Conservation (phyloP, 208 protist genomes). For the Acanthamoeba castellanii region DNA sequence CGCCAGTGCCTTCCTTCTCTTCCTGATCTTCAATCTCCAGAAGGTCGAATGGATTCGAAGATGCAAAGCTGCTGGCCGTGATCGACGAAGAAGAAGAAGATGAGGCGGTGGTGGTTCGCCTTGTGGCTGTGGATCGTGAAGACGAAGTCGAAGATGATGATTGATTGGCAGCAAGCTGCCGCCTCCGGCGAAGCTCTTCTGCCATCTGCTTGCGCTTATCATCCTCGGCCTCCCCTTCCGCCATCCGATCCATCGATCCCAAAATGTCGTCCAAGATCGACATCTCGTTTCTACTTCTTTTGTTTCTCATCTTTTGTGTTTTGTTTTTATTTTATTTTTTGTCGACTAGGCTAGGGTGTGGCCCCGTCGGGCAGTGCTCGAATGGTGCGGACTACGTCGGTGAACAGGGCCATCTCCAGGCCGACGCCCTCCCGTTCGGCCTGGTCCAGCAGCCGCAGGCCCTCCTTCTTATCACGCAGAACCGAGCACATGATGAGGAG, state of each 20-base stretch:
- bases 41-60: conserved; percentile 3
- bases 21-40: neutral
- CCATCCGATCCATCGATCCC: conserved; percentile 35
- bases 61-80: neutral
- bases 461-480: neutral
- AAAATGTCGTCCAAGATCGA: conserved; percentile 48
- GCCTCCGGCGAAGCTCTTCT: neutral
- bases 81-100: neutral
- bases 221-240: neutral
- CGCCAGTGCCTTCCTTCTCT: neutral
- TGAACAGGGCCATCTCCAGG: neutral
- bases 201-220: neutral
- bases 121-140: neutral
- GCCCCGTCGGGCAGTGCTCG: neutral
- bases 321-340: neutral
- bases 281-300: neutral
- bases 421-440: neutral
- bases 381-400: neutral
- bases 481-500: neutral
- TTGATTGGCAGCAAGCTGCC: neutral
- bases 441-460: neutral
- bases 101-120: neutral
- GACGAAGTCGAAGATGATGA: neutral
- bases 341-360: neutral
- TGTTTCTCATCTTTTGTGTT: neutral